These are phyloP conservation scores for Alternaria sp. DNA, from an alignment of 2,329 filamentous ascomycete genomes.

Conservation along the genomic window DNA sequence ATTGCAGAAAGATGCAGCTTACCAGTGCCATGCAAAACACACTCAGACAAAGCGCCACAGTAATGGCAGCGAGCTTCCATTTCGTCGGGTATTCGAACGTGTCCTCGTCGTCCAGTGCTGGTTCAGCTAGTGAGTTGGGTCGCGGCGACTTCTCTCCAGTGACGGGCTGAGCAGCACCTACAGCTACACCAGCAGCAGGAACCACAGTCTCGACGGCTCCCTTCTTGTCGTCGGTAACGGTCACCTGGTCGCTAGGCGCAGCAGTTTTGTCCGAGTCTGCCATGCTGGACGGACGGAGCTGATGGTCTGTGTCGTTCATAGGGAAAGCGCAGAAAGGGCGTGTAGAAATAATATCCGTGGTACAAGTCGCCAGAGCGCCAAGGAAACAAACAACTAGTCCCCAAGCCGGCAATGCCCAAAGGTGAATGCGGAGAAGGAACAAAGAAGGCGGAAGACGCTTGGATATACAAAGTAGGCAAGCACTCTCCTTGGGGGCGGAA, in stretches of 20 bases:
- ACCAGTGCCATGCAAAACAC: constrained; percentile 54
- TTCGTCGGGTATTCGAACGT: constrained; percentile 48
- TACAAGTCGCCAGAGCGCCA: background rate
- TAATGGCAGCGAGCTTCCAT: constrained; percentile 47
- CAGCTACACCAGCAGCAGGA: constrained; percentile 35
- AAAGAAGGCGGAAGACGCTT: background rate
- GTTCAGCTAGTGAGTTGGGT: constrained; percentile 30
- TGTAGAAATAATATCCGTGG: constrained; percentile 6
- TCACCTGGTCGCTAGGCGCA: constrained; percentile 37
- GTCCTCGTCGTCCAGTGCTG: constrained; percentile 36
- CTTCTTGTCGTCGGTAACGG: constrained; percentile 38
- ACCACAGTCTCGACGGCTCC: constrained; percentile 33
- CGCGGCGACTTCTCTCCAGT: constrained; percentile 24
- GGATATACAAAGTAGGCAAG: background rate
- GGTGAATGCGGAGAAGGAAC: background rate
- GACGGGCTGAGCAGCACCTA: constrained; percentile 25
- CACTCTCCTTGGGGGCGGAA: background rate
- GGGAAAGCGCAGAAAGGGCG: constrained; percentile 3
- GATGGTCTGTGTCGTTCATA: constrained; percentile 40
- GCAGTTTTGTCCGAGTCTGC: constrained; percentile 47
- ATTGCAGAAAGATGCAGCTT: constrained; percentile 14
- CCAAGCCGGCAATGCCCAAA: background rate
- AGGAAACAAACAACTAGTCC: background rate
- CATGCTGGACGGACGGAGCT: constrained; percentile 42
- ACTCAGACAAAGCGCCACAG: constrained; percentile 46